Evolutionary conservation across 192 early-diverging fungal species (phyloP), one percentile per base, ranked within the genome.

Genomic region (Backusella psychrophila): DNA sequence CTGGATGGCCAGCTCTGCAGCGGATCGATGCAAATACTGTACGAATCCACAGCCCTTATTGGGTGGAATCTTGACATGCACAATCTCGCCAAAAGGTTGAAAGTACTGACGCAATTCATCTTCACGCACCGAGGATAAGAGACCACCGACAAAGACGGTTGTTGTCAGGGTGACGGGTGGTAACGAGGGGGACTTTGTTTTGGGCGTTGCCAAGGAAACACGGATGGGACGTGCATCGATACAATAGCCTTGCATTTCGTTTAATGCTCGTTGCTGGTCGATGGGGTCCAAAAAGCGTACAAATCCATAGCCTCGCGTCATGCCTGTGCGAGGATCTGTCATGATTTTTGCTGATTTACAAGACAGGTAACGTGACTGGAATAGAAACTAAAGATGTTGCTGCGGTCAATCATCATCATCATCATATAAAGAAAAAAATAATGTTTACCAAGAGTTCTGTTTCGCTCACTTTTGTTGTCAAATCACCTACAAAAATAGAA

Each of bases 11-110:
- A 91, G 87, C 80, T 97, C 96, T 31, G 97, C 97, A 75, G 89
- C 87, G 21, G 91, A 87, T n/a, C 94, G 87, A 76, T 93, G 90
- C 38, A 90, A 89, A 80, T 90, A 99, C 67, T 94, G 93, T 33
- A 99, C 96, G 87, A 99, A 99, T 7, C 95, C 97, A 81, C 97
- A 99, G n/a, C 95, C 94, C 76, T 96, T 96, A 69, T 95, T 94
- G n/a, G 92, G 92, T 39, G 97, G 96, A 69, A 99, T 97, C 81
- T 97, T 97, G 73, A 94, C 93, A 85, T 97, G 94, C 0, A 90
- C 88, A 69, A 99, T 97, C 35, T 94, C 95, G 31, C 97, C 97
- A 88, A 95, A 97, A 31, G 87, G 89, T 23, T 89, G 81, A 84
- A 99, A 99, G 75, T 90, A 89, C 11, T 89, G 88, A 41, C 90